Conservation (phyloP, 2,329 filamentous ascomycete species). For the Penicillium paneum region DNA sequence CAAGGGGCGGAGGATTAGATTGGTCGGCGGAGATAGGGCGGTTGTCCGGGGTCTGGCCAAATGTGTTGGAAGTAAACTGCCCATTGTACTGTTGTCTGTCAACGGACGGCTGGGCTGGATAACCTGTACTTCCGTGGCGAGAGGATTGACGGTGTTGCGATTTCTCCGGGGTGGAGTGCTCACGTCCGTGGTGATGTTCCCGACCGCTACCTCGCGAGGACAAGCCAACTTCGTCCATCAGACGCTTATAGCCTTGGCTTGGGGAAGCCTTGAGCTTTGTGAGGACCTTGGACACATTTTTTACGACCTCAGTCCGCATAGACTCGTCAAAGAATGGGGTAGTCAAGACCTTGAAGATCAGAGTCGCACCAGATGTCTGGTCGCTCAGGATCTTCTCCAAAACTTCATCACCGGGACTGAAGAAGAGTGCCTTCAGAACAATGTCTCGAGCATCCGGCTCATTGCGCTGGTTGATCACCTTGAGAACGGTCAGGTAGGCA, state of each 20-base stretch:
- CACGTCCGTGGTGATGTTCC: slow-evolving; percentile 41
- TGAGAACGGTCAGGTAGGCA: slow-evolving; percentile 91
- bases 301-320: slow-evolving; percentile 81
- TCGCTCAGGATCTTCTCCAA: slow-evolving; percentile 89
- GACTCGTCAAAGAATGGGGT: slow-evolving; percentile 95
- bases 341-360: slow-evolving; percentile 98
- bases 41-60: slow-evolving; percentile 37
- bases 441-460: slow-evolving; percentile 88
- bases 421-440: slow-evolving; percentile 88
- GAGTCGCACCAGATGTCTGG: slow-evolving; percentile 83
- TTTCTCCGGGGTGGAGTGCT: slow-evolving; percentile 41
- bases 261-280: slow-evolving; percentile 88
- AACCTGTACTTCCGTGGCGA: slow-evolving; percentile 40
- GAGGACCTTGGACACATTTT: slow-evolving; percentile 87
- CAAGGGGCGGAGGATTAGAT: slow-evolving; percentile 34
- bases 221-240: slow-evolving; percentile 97
- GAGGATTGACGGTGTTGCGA: slow-evolving; percentile 44
- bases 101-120: slow-evolving; percentile 34
- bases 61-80: slow-evolving; percentile 38
- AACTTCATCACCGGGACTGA: slow-evolving; percentile 79
- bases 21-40: slow-evolving; percentile 40
- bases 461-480: slow-evolving; percentile 96
- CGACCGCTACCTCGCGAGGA: slow-evolving; percentile 52
- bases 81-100: slow-evolving; percentile 46
- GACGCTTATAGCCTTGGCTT: slow-evolving; percentile 91